Evolutionary conservation across 2,329 filamentous ascomycete species (phyloP).

Genomic region (Pestalotiopsis sp.): DNA sequence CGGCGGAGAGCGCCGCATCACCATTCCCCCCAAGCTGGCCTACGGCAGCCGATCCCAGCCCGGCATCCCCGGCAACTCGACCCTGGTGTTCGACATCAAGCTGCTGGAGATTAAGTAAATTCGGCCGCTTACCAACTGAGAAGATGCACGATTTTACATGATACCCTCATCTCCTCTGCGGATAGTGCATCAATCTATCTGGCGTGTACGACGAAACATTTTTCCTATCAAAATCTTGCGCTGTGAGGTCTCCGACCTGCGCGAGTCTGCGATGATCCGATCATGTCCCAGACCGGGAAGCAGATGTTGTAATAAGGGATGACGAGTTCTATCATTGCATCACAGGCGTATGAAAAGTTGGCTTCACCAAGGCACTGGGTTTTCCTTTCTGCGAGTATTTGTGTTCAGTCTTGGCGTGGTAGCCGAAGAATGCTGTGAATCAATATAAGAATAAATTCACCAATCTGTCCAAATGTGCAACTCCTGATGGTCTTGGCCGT

Average conservation of each 20-base stretch:
- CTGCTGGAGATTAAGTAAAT: constrained; percentile 78
- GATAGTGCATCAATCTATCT: constrained; percentile 26
- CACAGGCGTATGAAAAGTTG: constrained; percentile 48
- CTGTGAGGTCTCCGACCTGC: constrained; percentile 52
- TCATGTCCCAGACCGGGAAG: constrained; percentile 35
- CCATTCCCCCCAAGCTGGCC: constrained; percentile 82
- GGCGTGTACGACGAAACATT: constrained; percentile 26
- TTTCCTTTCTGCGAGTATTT: constrained; percentile 24
- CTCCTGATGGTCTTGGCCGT: background rate
- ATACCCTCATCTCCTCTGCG: constrained; percentile 16
- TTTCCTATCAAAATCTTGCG: constrained; percentile 25
- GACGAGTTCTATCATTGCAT: constrained; percentile 56
- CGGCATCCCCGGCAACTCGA: constrained; percentile 90
- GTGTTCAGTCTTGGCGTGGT: constrained; percentile 19
- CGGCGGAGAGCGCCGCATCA: constrained; percentile 91
- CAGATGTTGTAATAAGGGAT: constrained; percentile 46
- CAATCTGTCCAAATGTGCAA: background rate
- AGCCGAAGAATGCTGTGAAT: constrained; percentile 20
- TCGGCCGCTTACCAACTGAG: background rate
- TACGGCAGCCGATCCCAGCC: constrained; percentile 85
- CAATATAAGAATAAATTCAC: constrained; percentile 2
- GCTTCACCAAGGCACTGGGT: constrained; percentile 22
- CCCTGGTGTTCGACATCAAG: constrained; percentile 90
- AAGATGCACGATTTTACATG: background rate
- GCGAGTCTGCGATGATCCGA: constrained; percentile 45